A percentile compares a stretch with the other conserved stretches of the same genome.
Evolutionary conservation across 2,329 filamentous ascomycete genomes (phyloP).

Genomic region (Curvularia eragrostidis): DNA sequence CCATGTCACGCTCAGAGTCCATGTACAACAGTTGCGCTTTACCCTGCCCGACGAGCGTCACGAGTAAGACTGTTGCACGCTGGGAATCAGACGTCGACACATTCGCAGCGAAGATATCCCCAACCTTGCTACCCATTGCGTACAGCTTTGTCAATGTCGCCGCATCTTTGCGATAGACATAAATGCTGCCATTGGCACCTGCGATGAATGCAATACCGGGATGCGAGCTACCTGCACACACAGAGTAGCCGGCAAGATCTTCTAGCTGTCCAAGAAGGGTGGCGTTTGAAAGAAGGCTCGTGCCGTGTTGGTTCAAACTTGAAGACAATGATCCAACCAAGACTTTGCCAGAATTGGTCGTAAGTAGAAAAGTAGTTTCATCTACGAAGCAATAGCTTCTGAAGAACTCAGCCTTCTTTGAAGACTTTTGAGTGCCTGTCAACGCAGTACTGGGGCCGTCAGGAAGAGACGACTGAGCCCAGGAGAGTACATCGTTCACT

Average conservation of each 20-base stretch:
- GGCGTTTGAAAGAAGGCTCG: conserved; percentile 25
- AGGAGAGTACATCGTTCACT: conserved; percentile 34
- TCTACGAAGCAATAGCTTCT: conserved; percentile 70
- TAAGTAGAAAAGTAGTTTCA: conserved; percentile 61
- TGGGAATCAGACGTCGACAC: neutral
- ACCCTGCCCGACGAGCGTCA: conserved; percentile 48
- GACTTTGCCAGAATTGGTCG: conserved; percentile 65
- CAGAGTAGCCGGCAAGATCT: conserved; percentile 58
- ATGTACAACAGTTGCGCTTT: conserved; percentile 43
- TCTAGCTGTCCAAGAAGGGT: conserved; percentile 41
- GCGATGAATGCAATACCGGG: conserved; percentile 54
- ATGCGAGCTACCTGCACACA: conserved; percentile 50
- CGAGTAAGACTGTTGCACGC: conserved; percentile 42
- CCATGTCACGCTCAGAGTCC: conserved; percentile 7
- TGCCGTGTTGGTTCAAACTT: neutral
- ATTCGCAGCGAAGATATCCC: conserved; percentile 47
- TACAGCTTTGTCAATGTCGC: conserved; percentile 34
- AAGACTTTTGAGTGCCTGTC: conserved; percentile 20
- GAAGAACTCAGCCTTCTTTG: conserved; percentile 53
- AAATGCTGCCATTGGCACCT: conserved; percentile 54
- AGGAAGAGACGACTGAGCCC: conserved; percentile 6
- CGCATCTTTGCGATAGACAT: conserved; percentile 40
- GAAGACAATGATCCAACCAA: conserved; percentile 50
- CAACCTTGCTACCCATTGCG: conserved; percentile 48
- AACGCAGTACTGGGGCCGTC: neutral